phyloP scores from a whole-genome alignment of 176 grass and related monocot genomes.

The Triticum dicoccoides region DNA sequence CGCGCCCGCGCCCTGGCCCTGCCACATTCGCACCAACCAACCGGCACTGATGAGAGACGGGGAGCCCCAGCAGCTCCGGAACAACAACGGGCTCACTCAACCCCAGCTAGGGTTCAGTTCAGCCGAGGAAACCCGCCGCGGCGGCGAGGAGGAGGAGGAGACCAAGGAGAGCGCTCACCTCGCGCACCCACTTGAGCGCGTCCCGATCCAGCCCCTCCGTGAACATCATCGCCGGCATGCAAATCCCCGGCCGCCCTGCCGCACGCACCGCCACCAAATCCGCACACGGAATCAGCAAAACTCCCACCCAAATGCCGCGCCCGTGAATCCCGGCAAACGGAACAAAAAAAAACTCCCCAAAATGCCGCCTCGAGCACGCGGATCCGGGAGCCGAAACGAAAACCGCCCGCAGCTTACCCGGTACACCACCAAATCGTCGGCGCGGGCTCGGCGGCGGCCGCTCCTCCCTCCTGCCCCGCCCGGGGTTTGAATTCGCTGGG shows the following conservation, averaged over 20 bases:
- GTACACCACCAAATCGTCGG: slow-evolving; percentile 11
- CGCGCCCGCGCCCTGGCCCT: slow-evolving; percentile 20
- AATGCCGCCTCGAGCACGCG: slow-evolving; percentile 25
- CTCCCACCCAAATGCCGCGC: slow-evolving; percentile 28
- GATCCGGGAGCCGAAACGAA: slow-evolving; percentile 30
- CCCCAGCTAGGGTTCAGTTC: neutral
- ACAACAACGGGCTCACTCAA: neutral
- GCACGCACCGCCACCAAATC: slow-evolving; percentile 26
- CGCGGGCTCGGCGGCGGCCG: slow-evolving; percentile 3
- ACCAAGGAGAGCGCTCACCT: slow-evolving; percentile 44
- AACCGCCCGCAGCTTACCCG: slow-evolving; percentile 30
- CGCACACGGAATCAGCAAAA: neutral
- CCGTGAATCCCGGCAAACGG: neutral
- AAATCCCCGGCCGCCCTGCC: slow-evolving; percentile 26
- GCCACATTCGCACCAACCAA: slow-evolving; percentile 26
- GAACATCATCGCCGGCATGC: slow-evolving; percentile 75
- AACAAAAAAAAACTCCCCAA: neutral
- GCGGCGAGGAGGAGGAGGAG: neutral
- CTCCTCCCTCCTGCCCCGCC: neutral
- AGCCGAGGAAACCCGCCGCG: neutral
- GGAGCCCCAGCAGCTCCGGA: neutral
- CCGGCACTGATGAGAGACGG: slow-evolving; percentile 4
- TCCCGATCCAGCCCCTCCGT: slow-evolving; percentile 82
- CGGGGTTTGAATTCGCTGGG: slow-evolving; percentile 27
- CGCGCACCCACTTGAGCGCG: slow-evolving; percentile 84